Evolutionary conservation across 768 basidiomycete species (phyloP).

Genomic region (Nevesoporus exiguus): DNA sequence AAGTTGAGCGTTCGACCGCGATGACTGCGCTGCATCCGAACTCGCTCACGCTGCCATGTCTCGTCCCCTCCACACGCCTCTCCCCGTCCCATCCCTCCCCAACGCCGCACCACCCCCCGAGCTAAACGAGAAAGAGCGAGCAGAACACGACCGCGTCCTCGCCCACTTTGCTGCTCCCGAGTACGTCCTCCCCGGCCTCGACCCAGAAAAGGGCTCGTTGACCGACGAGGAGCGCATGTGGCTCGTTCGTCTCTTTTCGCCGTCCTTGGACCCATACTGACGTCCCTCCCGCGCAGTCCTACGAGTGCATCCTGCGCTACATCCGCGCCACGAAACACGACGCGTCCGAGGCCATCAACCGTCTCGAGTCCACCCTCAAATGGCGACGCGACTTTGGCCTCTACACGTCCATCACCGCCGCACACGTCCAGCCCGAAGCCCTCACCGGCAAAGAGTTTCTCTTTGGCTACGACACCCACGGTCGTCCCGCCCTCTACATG

Average conservation of each 20-base stretch:
- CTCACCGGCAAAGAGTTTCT: slow-evolving; percentile 79
- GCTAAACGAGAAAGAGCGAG: slow-evolving; percentile 44
- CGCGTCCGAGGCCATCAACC: slow-evolving; percentile 49
- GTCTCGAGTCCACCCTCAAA: slow-evolving; percentile 67
- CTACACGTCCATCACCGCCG: slow-evolving; percentile 56
- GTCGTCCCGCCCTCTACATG: slow-evolving; percentile 71
- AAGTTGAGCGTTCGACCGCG: too few relatives aligned
- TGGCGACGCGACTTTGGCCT: slow-evolving; percentile 83
- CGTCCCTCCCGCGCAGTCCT: slow-evolving; percentile 38
- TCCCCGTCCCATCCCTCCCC: slow-evolving; percentile 24
- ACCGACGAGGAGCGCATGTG: slow-evolving; percentile 73
- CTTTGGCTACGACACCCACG: slow-evolving; percentile 68
- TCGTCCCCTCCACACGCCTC: slow-evolving; percentile 15
- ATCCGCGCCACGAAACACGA: slow-evolving; percentile 79
- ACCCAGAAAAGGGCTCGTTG: slow-evolving; percentile 43
- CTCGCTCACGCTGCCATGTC: slow-evolving; percentile 14
- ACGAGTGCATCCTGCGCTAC: slow-evolving; percentile 75
- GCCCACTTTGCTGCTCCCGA: slow-evolving; percentile 53
- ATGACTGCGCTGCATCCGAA: too few relatives aligned
- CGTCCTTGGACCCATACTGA: neutral
- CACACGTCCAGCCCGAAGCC: slow-evolving; percentile 71
- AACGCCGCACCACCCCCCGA: slow-evolving; percentile 33
- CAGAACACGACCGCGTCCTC: slow-evolving; percentile 52
- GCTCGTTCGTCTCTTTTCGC: slow-evolving; percentile 45
- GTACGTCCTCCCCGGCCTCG: slow-evolving; percentile 49